phyloP scores from a whole-genome alignment of 2,329 filamentous ascomycete species.

The Fusarium annulatum region DNA sequence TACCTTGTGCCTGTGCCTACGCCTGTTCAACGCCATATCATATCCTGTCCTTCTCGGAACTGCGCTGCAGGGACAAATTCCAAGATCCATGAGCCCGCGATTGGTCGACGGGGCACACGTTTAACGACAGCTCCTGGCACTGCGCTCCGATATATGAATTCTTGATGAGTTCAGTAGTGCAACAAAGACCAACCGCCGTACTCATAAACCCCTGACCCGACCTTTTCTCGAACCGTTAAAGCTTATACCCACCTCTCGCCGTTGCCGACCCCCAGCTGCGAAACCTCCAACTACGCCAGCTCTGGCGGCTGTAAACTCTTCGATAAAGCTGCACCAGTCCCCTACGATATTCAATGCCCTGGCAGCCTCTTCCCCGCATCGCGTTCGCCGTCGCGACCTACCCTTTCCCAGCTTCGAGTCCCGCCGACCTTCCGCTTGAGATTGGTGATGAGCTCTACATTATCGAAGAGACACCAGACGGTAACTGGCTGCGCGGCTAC shows the following conservation, averaged over 20 bases:
- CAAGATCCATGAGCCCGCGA: constrained; percentile 43
- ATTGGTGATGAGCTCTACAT: constrained; percentile 99
- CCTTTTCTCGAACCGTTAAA: constrained; percentile 19
- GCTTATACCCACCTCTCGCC: constrained; percentile 12
- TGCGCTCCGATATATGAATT: constrained; percentile 36
- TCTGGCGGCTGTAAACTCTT: constrained; percentile 30
- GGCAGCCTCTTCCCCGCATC: constrained; percentile 95
- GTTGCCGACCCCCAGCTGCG: constrained; percentile 38
- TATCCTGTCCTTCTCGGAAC: not conserved
- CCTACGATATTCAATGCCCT: constrained; percentile 76
- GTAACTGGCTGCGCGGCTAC: constrained; percentile 94
- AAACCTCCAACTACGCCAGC: constrained; percentile 29
- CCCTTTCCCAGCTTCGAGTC: constrained; percentile 87
- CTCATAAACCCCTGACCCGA: constrained; percentile 10
- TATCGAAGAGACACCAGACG: constrained; percentile 93
- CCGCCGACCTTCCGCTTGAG: constrained; percentile 94
- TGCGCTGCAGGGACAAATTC: constrained; percentile 23
- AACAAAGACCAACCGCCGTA: constrained; percentile 25
- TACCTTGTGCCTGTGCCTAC: not conserved
- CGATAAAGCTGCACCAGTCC: constrained; percentile 29
- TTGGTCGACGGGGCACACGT: constrained; percentile 41
- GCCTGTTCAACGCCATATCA: not conserved
- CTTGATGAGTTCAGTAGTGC: constrained; percentile 46
- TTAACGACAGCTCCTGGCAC: constrained; percentile 37
- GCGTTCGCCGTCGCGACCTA: constrained; percentile 97